These are phyloP conservation scores for Termitomyces sp. DNA, from an alignment of 768 basidiomycete species.

Conservation along the genomic window DNA sequence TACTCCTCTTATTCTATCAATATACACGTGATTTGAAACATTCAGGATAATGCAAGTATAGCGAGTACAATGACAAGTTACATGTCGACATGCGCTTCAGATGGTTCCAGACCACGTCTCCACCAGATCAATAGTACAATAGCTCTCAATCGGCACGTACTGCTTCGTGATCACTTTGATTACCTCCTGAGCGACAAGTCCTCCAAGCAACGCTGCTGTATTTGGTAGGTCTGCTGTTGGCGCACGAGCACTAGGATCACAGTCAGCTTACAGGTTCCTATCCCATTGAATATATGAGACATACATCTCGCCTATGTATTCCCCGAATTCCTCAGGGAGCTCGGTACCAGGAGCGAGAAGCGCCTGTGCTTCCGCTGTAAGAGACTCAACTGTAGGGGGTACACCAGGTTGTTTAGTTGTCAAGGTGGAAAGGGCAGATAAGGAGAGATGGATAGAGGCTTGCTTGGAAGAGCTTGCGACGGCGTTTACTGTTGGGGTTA, in stretches of 20 bases:
- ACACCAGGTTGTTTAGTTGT: conserved; percentile 24
- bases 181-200: conserved; percentile 91
- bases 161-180: conserved; percentile 98
- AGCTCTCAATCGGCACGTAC: conserved; percentile 87
- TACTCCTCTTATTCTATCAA: too few species aligned
- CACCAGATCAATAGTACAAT: conserved; percentile 81
- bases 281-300: conserved; percentile 23
- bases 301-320: conserved; percentile 77
- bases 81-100: conserved; percentile 8
- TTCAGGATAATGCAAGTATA: neutral
- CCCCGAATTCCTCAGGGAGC: conserved; percentile 52
- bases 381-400: conserved; percentile 43
- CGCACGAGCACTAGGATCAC: conserved; percentile 58
- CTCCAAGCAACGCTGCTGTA: conserved; percentile 90
- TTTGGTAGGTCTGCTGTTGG: conserved; percentile 88
- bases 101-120: conserved; percentile 72
- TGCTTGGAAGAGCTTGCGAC: conserved; percentile 46
- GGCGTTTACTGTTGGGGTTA: conserved; percentile 33
- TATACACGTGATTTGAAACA: too few species aligned
- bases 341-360: conserved; percentile 46
- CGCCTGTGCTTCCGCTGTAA: conserved; percentile 46
- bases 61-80: neutral
- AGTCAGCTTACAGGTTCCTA: conserved; percentile 10
- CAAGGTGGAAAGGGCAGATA: conserved; percentile 54
- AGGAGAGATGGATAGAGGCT: conserved; percentile 64